Percentiles rank a stretch among this genome's conserved stretches.
phyloP scores from a whole-genome alignment of 768 basidiomycete genomes.

The Suillus variegatus region DNA sequence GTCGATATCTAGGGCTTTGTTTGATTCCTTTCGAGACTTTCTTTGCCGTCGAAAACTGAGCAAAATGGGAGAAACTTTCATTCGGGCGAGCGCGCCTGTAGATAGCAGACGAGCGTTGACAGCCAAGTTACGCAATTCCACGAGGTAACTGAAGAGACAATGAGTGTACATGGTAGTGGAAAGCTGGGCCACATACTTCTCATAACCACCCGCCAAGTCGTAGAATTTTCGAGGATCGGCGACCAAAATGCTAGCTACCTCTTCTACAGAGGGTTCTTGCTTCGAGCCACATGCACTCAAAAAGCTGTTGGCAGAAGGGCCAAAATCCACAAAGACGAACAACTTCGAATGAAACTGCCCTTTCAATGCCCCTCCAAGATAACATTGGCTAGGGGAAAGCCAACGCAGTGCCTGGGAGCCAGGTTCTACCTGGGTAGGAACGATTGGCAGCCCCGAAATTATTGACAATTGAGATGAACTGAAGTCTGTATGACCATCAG shows the following conservation, averaged over 20 bases:
- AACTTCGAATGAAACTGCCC: conserved; percentile 74
- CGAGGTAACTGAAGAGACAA: conserved; percentile 60
- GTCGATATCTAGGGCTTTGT: conserved; percentile 41
- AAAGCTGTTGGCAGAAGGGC: conserved; percentile 78
- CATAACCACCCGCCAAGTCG: conserved; percentile 64
- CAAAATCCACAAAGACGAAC: conserved; percentile 91
- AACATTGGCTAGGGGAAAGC: conserved; percentile 68
- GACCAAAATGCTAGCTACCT: conserved; percentile 71
- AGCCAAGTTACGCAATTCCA: conserved; percentile 85
- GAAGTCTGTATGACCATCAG: conserved; percentile 50
- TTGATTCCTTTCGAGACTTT: conserved; percentile 20
- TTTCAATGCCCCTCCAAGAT: conserved; percentile 54
- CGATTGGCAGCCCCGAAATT: conserved; percentile 62
- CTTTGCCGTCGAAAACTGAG: conserved; percentile 69
- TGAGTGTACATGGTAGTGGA: not conserved
- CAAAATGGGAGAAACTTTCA: conserved; percentile 73
- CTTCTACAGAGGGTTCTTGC: conserved; percentile 83
- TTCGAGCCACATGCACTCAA: conserved; percentile 85
- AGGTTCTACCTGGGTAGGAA: conserved; percentile 52
- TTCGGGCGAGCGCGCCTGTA: conserved; percentile 48
- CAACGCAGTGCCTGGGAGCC: conserved; percentile 39
- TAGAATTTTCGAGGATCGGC: conserved; percentile 73
- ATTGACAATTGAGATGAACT: conserved; percentile 50
- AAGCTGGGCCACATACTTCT: conserved; percentile 50
- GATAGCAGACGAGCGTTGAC: conserved; percentile 62